Percentiles rank a stretch among this genome's conserved stretches.
Conservation (phyloP, 23 red algal species). For the Gracilaria caudata region DNA sequence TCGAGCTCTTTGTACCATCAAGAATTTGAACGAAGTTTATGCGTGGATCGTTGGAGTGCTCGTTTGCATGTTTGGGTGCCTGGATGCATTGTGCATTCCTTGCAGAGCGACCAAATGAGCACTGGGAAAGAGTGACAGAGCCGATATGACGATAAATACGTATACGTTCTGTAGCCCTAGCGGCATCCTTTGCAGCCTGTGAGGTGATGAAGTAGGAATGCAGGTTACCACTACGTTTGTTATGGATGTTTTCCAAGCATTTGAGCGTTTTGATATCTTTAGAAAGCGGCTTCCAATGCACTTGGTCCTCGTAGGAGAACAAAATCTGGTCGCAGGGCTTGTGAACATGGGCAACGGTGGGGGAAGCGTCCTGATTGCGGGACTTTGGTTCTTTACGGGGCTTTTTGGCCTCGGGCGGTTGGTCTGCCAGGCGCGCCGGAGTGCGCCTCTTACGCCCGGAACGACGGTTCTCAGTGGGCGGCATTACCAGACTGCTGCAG, state of each 20-base stretch:
- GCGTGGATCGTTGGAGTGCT: neutral
- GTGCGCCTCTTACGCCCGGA: constrained; percentile 22
- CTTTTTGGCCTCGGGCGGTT: neutral
- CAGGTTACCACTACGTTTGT: constrained; percentile 14
- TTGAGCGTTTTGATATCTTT: neutral
- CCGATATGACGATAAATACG: constrained; percentile 65
- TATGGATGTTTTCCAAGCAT: constrained; percentile 26
- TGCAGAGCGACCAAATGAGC: neutral
- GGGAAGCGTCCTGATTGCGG: neutral
- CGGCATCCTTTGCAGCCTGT: constrained; percentile 44
- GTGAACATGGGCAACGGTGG: neutral
- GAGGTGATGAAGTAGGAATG: constrained; percentile 61
- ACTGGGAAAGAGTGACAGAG: neutral
- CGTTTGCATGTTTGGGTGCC: neutral
- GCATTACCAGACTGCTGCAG: neutral
- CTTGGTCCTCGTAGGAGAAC: neutral
- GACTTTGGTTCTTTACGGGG: constrained; percentile 29
- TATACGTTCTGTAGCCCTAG: neutral
- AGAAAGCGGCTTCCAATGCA: constrained; percentile 11
- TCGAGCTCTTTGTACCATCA: neutral
- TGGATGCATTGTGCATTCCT: neutral
- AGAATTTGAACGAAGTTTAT: constrained; percentile 37
- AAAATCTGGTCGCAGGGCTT: constrained; percentile 15
- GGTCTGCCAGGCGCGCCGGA: constrained; percentile 14
- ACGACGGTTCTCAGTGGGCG: constrained; percentile 5